Percentiles rank a stretch among this genome's conserved stretches.
phyloP scores from a whole-genome alignment of 106 monocot species.

The Allium sativum region DNA sequence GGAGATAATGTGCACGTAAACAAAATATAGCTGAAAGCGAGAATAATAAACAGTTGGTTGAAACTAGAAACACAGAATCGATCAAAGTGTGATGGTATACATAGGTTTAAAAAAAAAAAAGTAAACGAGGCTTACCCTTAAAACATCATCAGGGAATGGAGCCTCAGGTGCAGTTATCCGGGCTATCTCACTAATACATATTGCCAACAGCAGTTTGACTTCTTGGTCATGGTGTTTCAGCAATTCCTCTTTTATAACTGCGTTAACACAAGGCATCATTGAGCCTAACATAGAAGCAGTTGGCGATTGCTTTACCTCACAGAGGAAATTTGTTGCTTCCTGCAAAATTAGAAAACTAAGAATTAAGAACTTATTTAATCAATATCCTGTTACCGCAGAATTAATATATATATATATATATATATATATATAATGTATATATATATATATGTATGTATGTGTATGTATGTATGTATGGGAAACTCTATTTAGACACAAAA shows the following conservation, averaged over 20 bases:
- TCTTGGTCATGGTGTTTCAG: constrained; percentile 83
- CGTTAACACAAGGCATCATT: constrained; percentile 59
- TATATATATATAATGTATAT: too few relatives aligned
- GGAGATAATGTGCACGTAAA: too few relatives aligned
- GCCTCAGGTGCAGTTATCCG: constrained; percentile 95
- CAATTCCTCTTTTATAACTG: constrained; percentile 60
- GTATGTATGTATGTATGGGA: too few relatives aligned
- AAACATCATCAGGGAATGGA: constrained; percentile 85
- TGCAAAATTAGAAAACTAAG: constrained; percentile 10
- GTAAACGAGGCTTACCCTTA: constrained; percentile 35
- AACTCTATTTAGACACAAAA: too few relatives aligned
- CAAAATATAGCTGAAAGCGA: too few relatives aligned
- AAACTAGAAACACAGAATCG: too few relatives aligned
- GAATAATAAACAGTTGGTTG: too few relatives aligned
- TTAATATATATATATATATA: too few relatives aligned
- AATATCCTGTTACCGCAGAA: too few relatives aligned
- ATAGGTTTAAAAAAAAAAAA: too few relatives aligned
- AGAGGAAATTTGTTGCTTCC: constrained; percentile 66
- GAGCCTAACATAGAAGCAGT: constrained; percentile 45
- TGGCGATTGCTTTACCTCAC: constrained; percentile 83
- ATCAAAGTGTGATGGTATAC: too few relatives aligned
- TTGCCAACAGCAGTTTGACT: constrained; percentile 78
- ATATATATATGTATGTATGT: too few relatives aligned
- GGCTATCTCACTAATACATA: constrained; percentile 88
- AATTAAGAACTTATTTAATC: not conserved